Evolutionary conservation across 2,329 filamentous ascomycete species (phyloP).

Genomic region (Xylogone sp.): DNA sequence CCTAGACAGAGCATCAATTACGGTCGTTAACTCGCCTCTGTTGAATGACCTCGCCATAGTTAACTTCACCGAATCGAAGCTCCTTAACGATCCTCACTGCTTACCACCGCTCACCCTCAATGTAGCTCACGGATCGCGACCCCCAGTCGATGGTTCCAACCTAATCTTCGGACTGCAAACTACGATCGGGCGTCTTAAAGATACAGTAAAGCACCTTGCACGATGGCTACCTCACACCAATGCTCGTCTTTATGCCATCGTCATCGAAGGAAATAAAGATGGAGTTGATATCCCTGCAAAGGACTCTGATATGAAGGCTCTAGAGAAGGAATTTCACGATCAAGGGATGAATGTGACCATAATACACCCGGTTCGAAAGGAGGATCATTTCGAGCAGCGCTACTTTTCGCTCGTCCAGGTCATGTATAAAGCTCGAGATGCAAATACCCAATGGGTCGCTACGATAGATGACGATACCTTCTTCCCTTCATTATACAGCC

Average conservation of each 20-base stretch:
- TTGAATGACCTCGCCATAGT: conserved; percentile 18
- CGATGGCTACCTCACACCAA: conserved; percentile 27
- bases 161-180: conserved; percentile 41
- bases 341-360: conserved; percentile 23
- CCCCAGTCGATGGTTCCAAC: conserved; percentile 44
- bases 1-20: conserved; percentile 17
- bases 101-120: conserved; percentile 21
- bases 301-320: conserved; percentile 17
- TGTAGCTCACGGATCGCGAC: conserved; percentile 13
- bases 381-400: conserved; percentile 28
- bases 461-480: conserved; percentile 30
- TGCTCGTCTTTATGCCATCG: conserved; percentile 23
- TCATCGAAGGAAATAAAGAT: conserved; percentile 19
- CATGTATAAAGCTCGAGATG: conserved; percentile 34
- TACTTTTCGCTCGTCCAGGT: conserved; percentile 41
- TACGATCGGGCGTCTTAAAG: conserved; percentile 22
- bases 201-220: conserved; percentile 24
- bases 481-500: conserved; percentile 24
- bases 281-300: conserved; percentile 17
- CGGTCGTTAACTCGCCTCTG: conserved; percentile 20
- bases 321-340: conserved; percentile 21
- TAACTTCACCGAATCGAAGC: conserved; percentile 14
- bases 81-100: conserved; percentile 14
- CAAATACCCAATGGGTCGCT: conserved; percentile 30
- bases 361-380: conserved; percentile 18